phyloP scores from a whole-genome alignment of 2,329 filamentous ascomycete species.

The Nemania sp. region DNA sequence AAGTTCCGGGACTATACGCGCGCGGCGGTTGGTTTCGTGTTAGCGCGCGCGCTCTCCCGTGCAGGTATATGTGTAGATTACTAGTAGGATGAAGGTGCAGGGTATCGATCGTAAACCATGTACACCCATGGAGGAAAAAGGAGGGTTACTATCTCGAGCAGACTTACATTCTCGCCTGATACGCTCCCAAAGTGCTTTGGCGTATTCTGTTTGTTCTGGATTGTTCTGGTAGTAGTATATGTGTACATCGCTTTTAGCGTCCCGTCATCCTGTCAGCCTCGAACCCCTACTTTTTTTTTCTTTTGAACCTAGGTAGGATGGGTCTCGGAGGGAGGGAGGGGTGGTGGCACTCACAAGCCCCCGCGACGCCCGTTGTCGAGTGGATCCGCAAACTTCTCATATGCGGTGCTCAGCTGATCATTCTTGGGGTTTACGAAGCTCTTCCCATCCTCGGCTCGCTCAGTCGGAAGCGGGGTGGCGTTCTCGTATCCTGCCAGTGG shows the following conservation, averaged over 20 bases:
- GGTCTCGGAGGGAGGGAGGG: not conserved
- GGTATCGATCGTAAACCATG: too few relatives aligned
- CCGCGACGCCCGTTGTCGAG: slow-evolving; percentile 74
- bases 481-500: slow-evolving; percentile 69
- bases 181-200: slow-evolving; percentile 78
- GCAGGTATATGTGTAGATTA: not conserved
- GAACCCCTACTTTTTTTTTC: not conserved
- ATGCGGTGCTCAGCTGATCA: slow-evolving; percentile 72
- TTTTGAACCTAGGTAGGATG: not conserved
- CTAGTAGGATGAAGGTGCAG: slow-evolving; percentile 6
- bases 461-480: slow-evolving; percentile 66
- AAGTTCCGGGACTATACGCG: slow-evolving; percentile 79
- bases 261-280: slow-evolving; percentile 3
- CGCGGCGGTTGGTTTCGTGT: not conserved
- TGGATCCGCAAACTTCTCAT: slow-evolving; percentile 75
- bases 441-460: slow-evolving; percentile 79
- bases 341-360: slow-evolving; percentile 71
- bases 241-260: slow-evolving; percentile 75
- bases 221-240: slow-evolving; percentile 82
- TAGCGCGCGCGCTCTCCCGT: not conserved
- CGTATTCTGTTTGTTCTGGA: slow-evolving; percentile 72
- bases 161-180: slow-evolving; percentile 81
- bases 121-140: not conserved
- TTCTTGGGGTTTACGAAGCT: slow-evolving; percentile 74
- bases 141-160: not conserved